These are phyloP conservation scores for Rubus idaeus DNA, from an alignment of 306 rosid species.

Conservation along the genomic window DNA sequence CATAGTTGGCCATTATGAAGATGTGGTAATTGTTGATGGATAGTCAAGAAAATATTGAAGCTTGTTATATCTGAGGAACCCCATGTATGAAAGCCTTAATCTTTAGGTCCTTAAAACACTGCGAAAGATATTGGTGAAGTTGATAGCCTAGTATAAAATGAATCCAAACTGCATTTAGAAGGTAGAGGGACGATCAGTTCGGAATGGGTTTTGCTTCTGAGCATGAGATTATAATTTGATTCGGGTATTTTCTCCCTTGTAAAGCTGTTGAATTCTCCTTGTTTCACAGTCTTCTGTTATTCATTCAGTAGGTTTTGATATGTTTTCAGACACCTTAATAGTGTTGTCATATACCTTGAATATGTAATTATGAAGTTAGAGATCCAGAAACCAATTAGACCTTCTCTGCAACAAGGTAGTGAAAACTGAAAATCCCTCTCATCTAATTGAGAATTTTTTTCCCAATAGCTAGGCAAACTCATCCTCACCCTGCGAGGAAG, in stretches of 20 bases:
- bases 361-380: background rate
- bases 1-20: background rate
- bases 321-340: background rate
- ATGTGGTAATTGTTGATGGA: background rate
- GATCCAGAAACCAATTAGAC: too few relatives aligned
- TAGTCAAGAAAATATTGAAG: background rate
- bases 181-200: background rate
- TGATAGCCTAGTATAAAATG: background rate
- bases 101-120: background rate
- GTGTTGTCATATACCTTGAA: background rate
- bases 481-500: too few relatives aligned
- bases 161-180: background rate
- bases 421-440: too few relatives aligned
- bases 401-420: too few relatives aligned
- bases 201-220: background rate
- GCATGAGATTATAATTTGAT: background rate
- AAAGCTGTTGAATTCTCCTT: constrained; percentile 2
- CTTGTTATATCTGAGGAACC: background rate
- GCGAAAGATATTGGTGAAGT: background rate
- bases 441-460: too few relatives aligned
- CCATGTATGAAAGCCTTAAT: background rate
- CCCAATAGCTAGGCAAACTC: too few relatives aligned
- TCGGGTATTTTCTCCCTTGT: background rate
- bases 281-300: background rate
- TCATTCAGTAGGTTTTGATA: background rate